A percentile compares a stretch with the other conserved stretches of the same genome.
Conservation (phyloP, 2,329 filamentous ascomycete species). For the Scedosporium minutisporum region DNA sequence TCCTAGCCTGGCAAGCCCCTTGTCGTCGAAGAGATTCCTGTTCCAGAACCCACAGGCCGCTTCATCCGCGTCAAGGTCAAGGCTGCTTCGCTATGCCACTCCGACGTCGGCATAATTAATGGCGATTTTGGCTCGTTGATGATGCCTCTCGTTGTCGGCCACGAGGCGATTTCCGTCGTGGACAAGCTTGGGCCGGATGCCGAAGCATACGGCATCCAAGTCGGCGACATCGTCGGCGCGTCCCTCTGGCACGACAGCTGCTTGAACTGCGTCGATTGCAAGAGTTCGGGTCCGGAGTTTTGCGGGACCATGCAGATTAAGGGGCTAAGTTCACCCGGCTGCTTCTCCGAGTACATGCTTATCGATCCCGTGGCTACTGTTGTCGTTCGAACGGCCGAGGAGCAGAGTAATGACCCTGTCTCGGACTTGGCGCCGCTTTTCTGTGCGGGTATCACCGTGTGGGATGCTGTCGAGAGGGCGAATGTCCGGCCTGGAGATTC, state of each 20-base stretch:
- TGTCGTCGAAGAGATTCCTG: constrained; percentile 37
- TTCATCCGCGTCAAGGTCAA: constrained; percentile 2
- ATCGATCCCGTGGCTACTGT: not conserved
- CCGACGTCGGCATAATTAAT: not conserved
- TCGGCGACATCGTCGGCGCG: constrained; percentile 43
- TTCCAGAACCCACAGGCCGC: constrained; percentile 31
- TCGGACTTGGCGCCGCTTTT: constrained; percentile 3
- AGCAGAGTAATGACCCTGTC: not conserved
- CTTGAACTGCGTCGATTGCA: constrained; percentile 60
- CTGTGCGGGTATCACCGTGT: constrained; percentile 17
- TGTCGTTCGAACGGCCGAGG: not conserved
- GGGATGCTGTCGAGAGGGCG: constrained; percentile 13
- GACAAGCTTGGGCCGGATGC: constrained; percentile 65
- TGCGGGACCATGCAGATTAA: constrained; percentile 31
- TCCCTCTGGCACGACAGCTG: constrained; percentile 61
- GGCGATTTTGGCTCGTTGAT: constrained; percentile 39
- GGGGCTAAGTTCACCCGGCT: not conserved
- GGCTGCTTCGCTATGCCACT: constrained; percentile 1
- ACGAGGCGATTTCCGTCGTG: constrained; percentile 20
- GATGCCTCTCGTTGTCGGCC: constrained; percentile 27
- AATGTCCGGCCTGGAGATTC: constrained; percentile 20
- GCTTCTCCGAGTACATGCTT: constrained; percentile 2
- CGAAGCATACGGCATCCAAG: constrained; percentile 80
- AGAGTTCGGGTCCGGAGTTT: constrained; percentile 61
- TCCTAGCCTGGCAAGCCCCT: not conserved